These are phyloP conservation scores for Mortierella sp. DNA, from an alignment of 371 early-diverging fungal genomes.

Conservation along the genomic window DNA sequence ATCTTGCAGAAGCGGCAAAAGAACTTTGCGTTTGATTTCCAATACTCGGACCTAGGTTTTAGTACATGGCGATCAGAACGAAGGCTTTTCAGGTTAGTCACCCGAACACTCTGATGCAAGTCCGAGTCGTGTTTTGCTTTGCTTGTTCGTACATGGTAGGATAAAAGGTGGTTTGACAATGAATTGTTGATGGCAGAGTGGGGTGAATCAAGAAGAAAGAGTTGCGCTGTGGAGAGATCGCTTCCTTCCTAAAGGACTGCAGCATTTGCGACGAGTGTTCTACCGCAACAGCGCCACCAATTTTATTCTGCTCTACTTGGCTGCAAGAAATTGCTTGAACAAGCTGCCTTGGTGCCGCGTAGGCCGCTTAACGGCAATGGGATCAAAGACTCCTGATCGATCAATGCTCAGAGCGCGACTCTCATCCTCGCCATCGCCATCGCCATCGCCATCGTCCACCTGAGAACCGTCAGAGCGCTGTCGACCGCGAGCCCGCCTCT, in stretches of 20 bases:
- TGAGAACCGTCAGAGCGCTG: background rate
- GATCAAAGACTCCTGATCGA: slow-evolving; percentile 24
- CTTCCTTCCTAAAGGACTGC: background rate
- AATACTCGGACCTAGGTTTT: slow-evolving; percentile 76
- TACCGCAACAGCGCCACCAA: background rate
- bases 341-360: slow-evolving; percentile 40
- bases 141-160: background rate
- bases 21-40: slow-evolving; percentile 80
- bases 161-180: background rate
- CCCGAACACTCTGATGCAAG: background rate
- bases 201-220: background rate
- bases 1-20: slow-evolving; percentile 86
- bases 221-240: background rate
- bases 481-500: slow-evolving; percentile 27
- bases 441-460: background rate
- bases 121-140: too few relatives aligned
- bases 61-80: background rate
- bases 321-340: slow-evolving; percentile 43
- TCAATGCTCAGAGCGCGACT: background rate
- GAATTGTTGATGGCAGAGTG: too few relatives aligned
- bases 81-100: background rate
- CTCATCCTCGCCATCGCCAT: background rate
- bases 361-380: slow-evolving; percentile 41
- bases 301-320: background rate
- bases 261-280: background rate